These are phyloP conservation scores for Colletotrichum abscissum DNA, from an alignment of 2,329 filamentous ascomycete genomes.

Conservation along the genomic window DNA sequence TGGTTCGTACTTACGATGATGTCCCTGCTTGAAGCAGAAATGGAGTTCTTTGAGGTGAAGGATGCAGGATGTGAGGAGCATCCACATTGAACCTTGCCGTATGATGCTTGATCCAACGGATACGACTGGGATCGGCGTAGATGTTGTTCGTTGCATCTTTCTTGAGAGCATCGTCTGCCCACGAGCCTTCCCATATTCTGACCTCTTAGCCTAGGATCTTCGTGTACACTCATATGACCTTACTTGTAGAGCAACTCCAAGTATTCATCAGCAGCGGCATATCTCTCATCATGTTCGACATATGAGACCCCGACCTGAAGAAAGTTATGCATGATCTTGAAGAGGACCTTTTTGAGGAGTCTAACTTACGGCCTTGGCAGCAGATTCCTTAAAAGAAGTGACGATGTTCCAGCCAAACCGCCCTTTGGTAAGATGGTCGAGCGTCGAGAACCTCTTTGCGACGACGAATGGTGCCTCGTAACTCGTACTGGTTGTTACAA, in stretches of 20 bases:
- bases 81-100: not conserved
- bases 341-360: not conserved
- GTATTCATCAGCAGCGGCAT: not conserved
- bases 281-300: not conserved
- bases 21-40: not conserved
- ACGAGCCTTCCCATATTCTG: not conserved
- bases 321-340: not conserved
- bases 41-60: not conserved
- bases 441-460: not conserved
- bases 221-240: not conserved
- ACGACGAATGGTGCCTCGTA: not conserved
- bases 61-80: not conserved
- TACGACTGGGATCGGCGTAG: not conserved
- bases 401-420: not conserved
- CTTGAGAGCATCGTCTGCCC: not conserved
- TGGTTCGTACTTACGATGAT: not conserved
- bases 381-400: not conserved
- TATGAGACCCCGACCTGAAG: not conserved
- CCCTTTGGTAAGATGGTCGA: not conserved
- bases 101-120: not conserved
- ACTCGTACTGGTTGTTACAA: not conserved
- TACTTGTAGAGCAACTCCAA: not conserved
- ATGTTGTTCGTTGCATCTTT: not conserved
- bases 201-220: not conserved
- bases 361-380: not conserved